Conservation (phyloP, 1,284 basidiomycete species). For the Pyrrhoderma noxium region DNA sequence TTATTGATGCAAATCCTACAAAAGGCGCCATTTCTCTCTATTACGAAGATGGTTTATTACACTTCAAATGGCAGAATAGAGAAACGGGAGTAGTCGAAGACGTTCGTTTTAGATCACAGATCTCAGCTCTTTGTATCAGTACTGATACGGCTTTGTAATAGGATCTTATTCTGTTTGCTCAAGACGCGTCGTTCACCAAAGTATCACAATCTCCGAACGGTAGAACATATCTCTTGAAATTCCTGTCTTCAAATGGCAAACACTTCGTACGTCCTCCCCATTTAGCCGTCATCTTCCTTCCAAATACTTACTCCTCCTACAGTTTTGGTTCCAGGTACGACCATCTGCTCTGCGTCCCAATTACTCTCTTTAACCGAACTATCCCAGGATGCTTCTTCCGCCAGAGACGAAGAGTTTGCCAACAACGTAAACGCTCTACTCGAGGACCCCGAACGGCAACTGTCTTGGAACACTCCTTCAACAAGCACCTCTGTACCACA, state of each 20-base stretch:
- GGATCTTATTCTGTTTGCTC: constrained; percentile 74
- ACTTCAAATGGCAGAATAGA: constrained; percentile 73
- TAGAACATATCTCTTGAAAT: constrained; percentile 72
- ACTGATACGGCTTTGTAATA: neutral
- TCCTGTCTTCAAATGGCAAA: constrained; percentile 70
- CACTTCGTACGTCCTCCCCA: constrained; percentile 58
- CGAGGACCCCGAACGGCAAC: constrained; percentile 51
- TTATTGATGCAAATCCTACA: constrained; percentile 54
- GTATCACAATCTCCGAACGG: constrained; percentile 54
- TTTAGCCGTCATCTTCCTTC: constrained; percentile 1
- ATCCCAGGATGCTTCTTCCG: constrained; percentile 55
- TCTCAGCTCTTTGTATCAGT: neutral
- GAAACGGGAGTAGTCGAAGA: constrained; percentile 52
- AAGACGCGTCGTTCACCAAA: constrained; percentile 69
- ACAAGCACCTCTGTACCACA: constrained; percentile 19
- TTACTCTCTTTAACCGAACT: neutral
- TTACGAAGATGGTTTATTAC: constrained; percentile 67
- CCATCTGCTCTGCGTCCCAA: neutral
- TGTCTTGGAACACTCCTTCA: constrained; percentile 41
- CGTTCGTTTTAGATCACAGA: constrained; percentile 29
- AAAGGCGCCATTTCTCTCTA: constrained; percentile 67
- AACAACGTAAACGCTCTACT: constrained; percentile 62
- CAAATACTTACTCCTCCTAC: constrained; percentile 6
- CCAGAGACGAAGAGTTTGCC: constrained; percentile 62
- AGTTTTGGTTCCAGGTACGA: constrained; percentile 81